A percentile compares a stretch with the other conserved stretches of the same genome.
Conservation (phyloP, 2,329 filamentous ascomycete species). For the Byssothecium circinans region DNA sequence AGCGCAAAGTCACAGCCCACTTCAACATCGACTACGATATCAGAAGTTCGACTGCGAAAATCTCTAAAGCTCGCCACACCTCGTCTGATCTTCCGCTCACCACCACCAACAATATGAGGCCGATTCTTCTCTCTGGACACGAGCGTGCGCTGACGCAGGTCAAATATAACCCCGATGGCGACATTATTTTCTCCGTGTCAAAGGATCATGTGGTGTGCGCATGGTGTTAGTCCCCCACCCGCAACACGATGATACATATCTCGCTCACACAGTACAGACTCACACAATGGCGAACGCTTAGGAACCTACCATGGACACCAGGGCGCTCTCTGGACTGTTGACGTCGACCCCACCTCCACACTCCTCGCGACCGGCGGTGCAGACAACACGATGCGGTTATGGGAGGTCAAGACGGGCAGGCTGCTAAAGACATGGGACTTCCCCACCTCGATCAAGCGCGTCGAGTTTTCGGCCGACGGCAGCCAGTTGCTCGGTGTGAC, state of each 20-base stretch:
- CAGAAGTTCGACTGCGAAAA: conserved; percentile 33
- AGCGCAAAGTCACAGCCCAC: conserved; percentile 26
- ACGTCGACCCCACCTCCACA: conserved; percentile 88
- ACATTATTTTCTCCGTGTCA: conserved; percentile 91
- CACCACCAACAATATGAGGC: conserved; percentile 68
- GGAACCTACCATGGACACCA: conserved; percentile 94
- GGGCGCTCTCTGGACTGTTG: conserved; percentile 98
- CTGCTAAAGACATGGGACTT: conserved; percentile 98
- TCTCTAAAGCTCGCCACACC: conserved; percentile 26
- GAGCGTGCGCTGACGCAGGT: conserved; percentile 96
- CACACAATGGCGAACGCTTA: conserved; percentile 95
- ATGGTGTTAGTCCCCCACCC: conserved; percentile 62
- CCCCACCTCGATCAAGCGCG: conserved; percentile 93
- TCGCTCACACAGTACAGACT: conserved; percentile 49
- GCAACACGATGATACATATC: conserved; percentile 3
- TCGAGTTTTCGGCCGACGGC: conserved; percentile 96
- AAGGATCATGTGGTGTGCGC: conserved; percentile 97
- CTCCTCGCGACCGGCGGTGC: conserved; percentile 93
- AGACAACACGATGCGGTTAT: conserved; percentile 97
- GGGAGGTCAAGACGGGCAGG: conserved; percentile 92
- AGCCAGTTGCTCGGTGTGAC: conserved; percentile 89
- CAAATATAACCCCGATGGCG: conserved; percentile 82
- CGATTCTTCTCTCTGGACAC: conserved; percentile 94
- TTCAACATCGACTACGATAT: conserved; percentile 31
- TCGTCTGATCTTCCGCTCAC: conserved; percentile 8